Conservation (phyloP, 1,139 yeast genomes). For the Geotrichum candidum region DNA sequence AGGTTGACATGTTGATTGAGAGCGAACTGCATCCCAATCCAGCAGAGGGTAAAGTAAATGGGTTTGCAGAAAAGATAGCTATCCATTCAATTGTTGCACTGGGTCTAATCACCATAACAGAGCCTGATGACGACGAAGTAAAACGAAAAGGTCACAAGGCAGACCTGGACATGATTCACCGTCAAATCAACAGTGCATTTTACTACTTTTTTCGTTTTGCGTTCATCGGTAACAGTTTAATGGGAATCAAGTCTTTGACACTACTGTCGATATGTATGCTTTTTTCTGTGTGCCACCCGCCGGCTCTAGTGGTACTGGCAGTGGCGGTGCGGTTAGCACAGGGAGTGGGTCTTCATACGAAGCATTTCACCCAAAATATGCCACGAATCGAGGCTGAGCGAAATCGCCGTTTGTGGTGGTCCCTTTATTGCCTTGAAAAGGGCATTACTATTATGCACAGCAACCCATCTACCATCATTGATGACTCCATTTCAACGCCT, state of each 20-base stretch:
- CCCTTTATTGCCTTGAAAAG: conserved; percentile 49
- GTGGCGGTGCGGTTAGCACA: conserved; percentile 56
- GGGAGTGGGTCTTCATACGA: conserved; percentile 60
- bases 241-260: conserved; percentile 23
- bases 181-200: conserved; percentile 17
- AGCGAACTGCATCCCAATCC: neutral
- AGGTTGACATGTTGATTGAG: neutral
- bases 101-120: neutral
- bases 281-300: conserved; percentile 20
- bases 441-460: conserved; percentile 53
- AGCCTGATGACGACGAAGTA: neutral
- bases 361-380: conserved; percentile 44
- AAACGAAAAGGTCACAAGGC: neutral
- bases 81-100: conserved; percentile 5
- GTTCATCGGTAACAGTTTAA: conserved; percentile 22
- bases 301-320: conserved; percentile 25
- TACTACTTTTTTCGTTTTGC: conserved; percentile 22
- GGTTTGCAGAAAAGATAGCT: conserved; percentile 13
- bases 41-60: neutral
- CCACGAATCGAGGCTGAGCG: conserved; percentile 37
- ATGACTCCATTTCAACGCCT: conserved; percentile 37
- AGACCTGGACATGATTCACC: neutral
- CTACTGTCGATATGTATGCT: conserved; percentile 18
- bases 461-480: conserved; percentile 52
- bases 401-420: conserved; percentile 51